Base-by-base conservation (phyloP, 805 yeast species). In the Metschnikowia borealis region DNA sequence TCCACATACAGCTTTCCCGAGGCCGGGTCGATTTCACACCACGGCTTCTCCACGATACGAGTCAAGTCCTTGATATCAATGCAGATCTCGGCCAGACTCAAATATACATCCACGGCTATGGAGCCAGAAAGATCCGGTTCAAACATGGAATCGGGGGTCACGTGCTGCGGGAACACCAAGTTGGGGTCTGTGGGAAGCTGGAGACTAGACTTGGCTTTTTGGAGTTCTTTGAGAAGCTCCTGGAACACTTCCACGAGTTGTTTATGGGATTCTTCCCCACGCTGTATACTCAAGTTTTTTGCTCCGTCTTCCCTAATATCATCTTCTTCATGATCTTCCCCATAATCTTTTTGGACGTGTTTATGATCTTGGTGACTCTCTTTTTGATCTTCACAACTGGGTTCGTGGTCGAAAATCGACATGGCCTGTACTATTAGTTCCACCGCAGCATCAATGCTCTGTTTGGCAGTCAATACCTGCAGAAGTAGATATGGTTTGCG, bases 61-160 rank as follows among this genome's bases (percentile, higher is more conserved):
- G 67, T 70, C 35, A 85, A 60, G 46, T 76, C 75, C 59, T 81
- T 79, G 50, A 84, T 65, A 48, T 85, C 90, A 6, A 84, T 64
- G 21, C 84, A 73, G 3, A 85, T 62, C 58, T 86, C 90, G 18
- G 84, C 82, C 62, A 82, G 84, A 54, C 77, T 73, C 20, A 85
- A 66, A 48, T 78, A 79, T 26, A 84, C 57, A 58, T 86, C 92
- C 38, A 85, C 61, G 2, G 84, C 68, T 5, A 83, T 67, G 10
- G 68, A 64, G 2, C 68, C 61, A 13, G 82, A 79, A 43, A 82
- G 58, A 21, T 63, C 67, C 6, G 85, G 85, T 50, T 74, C 75
- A 48, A 78, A 78, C 18, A 53, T 41, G 2, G 50, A 43, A 2
- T 73, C 58, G 1, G 66, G 57, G 3, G 78, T 66, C 21, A 77